Evolutionary conservation across 805 yeast species (phyloP), one percentile per base, ranked within the genome.

Genomic region (Huiozyma sinensis): DNA sequence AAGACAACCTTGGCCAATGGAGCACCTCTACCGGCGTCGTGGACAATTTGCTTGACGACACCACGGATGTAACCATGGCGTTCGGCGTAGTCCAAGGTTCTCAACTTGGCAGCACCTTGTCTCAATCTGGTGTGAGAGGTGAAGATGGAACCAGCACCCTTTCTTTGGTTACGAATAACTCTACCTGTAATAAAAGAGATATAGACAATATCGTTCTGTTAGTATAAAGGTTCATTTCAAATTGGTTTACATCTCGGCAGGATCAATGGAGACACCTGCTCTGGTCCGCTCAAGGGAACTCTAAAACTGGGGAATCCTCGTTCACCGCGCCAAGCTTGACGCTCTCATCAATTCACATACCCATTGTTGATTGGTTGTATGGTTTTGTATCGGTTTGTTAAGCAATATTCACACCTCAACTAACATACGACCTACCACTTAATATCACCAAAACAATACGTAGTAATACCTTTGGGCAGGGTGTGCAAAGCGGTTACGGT

Each of bases 141-240:
- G 87, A 92, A 92, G 82, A 92, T 88, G 68, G 97, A 89, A 71
- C 97, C 97, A 75, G 96, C 95, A 84, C 97, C 97, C 81, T 92
- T 92, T 88, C 98, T 89, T 83, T 92, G 98, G 83, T 92, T 92
- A 79, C 97, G 95, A 81, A 92, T 92, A 77, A 92, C 98, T 83
- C 97, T 87, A 85, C 95, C 95, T 80, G 64, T 64, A 10, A 10
- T 11, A 34, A 34, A 17, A 17, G 24, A 17, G 24, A 17, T 17
- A 17, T 17, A 17, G 4, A 17, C 24, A 17, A 17, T 17, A 17
- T 17, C 24, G 24, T 17, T 17, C 24, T 17, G 24, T 17, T 17
- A 17, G 24, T 17, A 17, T 17, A 17, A 17, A 17, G 24, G 24
- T 17, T 17, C 24, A 17, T 17, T 17, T 17, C 24, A 17, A 17